phyloP scores from a whole-genome alignment of 176 grass and related monocot species.

The Eragrostis curvula region DNA sequence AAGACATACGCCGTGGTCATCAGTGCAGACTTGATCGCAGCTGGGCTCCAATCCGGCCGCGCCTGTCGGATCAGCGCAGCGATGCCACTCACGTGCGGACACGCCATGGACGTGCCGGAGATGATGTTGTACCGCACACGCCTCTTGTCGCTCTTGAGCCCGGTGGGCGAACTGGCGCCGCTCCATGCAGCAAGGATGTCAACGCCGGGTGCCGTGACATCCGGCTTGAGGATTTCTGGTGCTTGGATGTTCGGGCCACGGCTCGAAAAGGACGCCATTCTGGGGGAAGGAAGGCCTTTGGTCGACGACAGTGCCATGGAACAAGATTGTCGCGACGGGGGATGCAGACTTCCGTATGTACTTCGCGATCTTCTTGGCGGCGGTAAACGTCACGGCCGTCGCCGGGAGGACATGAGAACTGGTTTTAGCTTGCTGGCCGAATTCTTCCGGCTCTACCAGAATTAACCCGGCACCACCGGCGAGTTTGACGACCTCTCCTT shows the following conservation, averaged over 20 bases:
- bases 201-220: background rate
- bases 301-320: background rate
- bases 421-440: background rate
- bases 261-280: background rate
- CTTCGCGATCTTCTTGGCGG: background rate
- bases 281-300: background rate
- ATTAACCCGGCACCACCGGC: background rate
- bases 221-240: background rate
- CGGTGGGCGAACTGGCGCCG: background rate
- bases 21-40: background rate
- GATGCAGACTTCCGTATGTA: background rate
- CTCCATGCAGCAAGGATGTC: background rate
- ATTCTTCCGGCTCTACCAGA: background rate
- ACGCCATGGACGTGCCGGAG: constrained; percentile 82
- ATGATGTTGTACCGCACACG: constrained; percentile 50
- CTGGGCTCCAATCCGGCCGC: background rate
- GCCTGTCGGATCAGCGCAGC: background rate
- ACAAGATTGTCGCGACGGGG: background rate
- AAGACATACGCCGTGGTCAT: background rate
- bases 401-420: background rate
- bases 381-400: background rate
- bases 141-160: background rate
- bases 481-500: background rate
- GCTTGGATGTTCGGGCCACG: background rate
- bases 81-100: constrained; percentile 53